Evolutionary conservation across 176 grass and related monocot genomes (phyloP), one percentile per base, ranked within the genome.

Genomic region (Aegilops tauschii): DNA sequence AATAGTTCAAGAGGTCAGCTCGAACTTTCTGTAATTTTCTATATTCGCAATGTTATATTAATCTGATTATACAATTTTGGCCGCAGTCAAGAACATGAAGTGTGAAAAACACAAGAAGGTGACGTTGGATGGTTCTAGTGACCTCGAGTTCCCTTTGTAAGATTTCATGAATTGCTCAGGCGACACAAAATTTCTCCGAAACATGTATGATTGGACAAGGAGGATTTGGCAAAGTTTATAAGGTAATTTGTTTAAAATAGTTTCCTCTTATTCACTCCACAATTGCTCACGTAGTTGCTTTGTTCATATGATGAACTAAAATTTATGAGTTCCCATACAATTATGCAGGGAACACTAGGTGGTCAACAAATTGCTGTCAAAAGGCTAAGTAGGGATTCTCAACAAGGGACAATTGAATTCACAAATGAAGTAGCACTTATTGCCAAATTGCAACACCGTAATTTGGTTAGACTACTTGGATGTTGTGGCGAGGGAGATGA

Each of bases 161-260:
- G 20, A 31, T 93, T 76, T 27, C 16, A 76, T 21, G 71, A 59
- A 66, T 93, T 30, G 1, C 50, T 0, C 9, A 25, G 8, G 88
- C 92, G 0, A 93, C 85, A 4, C 11, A 75, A 12, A 82, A 91
- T 28, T 93, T 93, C 74, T 83, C 82, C 1, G 56, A 71, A 50
- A 17, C 87, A 28, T 88, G 9, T 59, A 69, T 82, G 76, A 77
- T 90, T 47, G 88, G 91, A 37, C 32, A 93, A 58, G 91, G 81
- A 68, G 88, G 82, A 39, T 93, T 93, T 12, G 82, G 81, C 21
- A 87, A 87, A 44, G 88, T 93, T 50, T 93, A 88, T 9, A 90
- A 93, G 85, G 91, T 93, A 88, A 62, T 1, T 34, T 17, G 0
- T 45, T 25, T 37, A 10, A 11, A 32, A 2, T 27, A 59, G 20